Evolutionary conservation across 192 early-diverging fungal genomes (phyloP).

Genomic region (Mortierella alpina): DNA sequence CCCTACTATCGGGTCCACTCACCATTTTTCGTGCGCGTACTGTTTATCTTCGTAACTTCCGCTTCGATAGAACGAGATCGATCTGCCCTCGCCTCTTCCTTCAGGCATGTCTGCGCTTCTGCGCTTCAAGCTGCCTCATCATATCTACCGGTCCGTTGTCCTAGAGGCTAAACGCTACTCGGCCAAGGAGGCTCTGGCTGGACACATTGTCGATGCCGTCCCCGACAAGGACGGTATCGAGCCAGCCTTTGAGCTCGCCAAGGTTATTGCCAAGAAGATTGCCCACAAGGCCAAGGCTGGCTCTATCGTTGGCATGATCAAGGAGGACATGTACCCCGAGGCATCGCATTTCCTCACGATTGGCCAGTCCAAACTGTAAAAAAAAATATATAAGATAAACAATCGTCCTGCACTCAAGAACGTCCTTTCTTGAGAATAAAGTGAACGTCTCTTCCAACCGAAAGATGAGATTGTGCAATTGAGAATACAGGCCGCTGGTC

Average conservation of each 20-base stretch:
- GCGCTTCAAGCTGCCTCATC: conserved; percentile 69
- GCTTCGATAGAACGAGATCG: conserved; percentile 71
- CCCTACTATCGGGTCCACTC: neutral
- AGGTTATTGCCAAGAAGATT: conserved; percentile 62
- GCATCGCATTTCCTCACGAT: conserved; percentile 17
- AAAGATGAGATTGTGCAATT: no score
- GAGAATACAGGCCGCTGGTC: no score
- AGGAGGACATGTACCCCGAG: conserved; percentile 75
- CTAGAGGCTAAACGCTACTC: conserved; percentile 70
- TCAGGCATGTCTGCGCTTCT: conserved; percentile 78
- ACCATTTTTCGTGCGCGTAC: neutral
- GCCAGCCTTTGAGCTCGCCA: conserved; percentile 60
- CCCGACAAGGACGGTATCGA: conserved; percentile 57
- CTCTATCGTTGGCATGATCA: conserved; percentile 66
- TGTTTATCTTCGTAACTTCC: neutral
- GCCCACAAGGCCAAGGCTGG: conserved; percentile 69
- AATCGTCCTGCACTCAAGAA: no score
- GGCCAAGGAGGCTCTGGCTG: conserved; percentile 68
- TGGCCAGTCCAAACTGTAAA: conserved; percentile 15
- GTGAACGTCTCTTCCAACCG: no score
- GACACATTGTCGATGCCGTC: conserved; percentile 69
- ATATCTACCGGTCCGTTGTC: conserved; percentile 70
- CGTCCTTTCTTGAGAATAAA: no score
- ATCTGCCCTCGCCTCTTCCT: conserved; percentile 72
- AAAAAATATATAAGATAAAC: conserved; percentile 1